Percentiles rank a stretch among this genome's conserved stretches.
These are phyloP conservation scores for Termitomyces sp. DNA, from an alignment of 768 basidiomycete species.

Conservation along the genomic window DNA sequence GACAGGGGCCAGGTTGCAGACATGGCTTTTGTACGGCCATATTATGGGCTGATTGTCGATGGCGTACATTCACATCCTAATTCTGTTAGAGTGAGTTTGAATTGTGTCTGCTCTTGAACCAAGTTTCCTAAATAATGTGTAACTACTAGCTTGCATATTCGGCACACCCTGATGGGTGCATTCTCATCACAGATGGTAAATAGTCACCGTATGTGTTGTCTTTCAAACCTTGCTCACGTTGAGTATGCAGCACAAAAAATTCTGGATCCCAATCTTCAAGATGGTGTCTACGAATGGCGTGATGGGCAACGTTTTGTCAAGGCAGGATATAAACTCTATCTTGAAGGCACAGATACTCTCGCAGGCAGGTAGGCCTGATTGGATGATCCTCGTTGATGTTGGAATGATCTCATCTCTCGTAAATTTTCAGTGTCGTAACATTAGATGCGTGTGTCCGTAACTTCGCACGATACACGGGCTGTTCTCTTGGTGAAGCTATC, in stretches of 20 bases:
- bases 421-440: conserved; percentile 58
- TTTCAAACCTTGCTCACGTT: background rate
- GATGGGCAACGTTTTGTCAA: conserved; percentile 78
- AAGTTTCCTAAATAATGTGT: background rate
- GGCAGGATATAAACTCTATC: conserved; percentile 71
- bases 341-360: conserved; percentile 83
- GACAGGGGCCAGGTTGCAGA: conserved; percentile 45
- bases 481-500: conserved; percentile 78
- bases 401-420: background rate
- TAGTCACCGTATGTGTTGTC: background rate
- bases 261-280: conserved; percentile 76
- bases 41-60: conserved; percentile 87
- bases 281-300: conserved; percentile 87
- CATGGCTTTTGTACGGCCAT: conserved; percentile 63
- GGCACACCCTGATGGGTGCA: conserved; percentile 77
- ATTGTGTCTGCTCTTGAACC: background rate
- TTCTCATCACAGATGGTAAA: conserved; percentile 86
- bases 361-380: conserved; percentile 73
- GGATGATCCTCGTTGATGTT: background rate
- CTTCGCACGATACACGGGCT: conserved; percentile 78
- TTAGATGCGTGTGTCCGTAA: conserved; percentile 84
- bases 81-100: conserved; percentile 65
- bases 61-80: conserved; percentile 90
- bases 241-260: conserved; percentile 68
- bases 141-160: conserved; percentile 68